Percentiles rank a stretch among this genome's conserved stretches.
Evolutionary conservation across 1,139 yeast genomes (phyloP).

Genomic region (Candida labiduridarum): DNA sequence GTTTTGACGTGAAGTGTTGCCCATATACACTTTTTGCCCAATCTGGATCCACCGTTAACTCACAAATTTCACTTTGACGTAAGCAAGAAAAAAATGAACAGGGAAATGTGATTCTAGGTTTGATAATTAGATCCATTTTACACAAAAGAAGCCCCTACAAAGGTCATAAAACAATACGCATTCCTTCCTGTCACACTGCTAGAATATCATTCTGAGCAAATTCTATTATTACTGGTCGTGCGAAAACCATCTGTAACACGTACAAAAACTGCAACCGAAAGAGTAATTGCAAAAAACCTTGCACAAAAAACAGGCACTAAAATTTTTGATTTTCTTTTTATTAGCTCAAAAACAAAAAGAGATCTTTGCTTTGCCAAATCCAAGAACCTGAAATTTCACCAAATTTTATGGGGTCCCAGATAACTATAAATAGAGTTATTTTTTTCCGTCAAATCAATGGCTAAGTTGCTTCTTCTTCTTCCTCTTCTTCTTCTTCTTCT

Average conservation of each 20-base stretch:
- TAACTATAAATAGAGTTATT: background rate
- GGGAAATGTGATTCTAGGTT: background rate
- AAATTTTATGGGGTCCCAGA: background rate
- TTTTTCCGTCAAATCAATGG: background rate
- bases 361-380: background rate
- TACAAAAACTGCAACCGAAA: background rate
- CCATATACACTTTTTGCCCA: background rate
- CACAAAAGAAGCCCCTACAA: background rate
- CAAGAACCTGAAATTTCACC: background rate
- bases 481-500: constrained; percentile 11
- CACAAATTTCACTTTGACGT: background rate
- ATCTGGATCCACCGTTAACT: background rate
- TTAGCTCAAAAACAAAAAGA: background rate
- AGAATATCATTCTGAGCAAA: background rate
- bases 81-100: background rate
- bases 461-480: background rate
- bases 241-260: background rate
- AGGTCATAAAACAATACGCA: background rate
- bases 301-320: background rate
- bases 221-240: background rate
- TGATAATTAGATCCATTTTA: background rate
- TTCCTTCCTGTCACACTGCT: background rate
- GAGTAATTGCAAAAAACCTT: background rate
- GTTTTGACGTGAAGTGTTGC: background rate
- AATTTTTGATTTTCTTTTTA: background rate